A percentile compares a stretch with the other conserved stretches of the same genome.
These are phyloP conservation scores for Asterochloris erici DNA, from an alignment of 139 green algal species.

Conservation along the genomic window DNA sequence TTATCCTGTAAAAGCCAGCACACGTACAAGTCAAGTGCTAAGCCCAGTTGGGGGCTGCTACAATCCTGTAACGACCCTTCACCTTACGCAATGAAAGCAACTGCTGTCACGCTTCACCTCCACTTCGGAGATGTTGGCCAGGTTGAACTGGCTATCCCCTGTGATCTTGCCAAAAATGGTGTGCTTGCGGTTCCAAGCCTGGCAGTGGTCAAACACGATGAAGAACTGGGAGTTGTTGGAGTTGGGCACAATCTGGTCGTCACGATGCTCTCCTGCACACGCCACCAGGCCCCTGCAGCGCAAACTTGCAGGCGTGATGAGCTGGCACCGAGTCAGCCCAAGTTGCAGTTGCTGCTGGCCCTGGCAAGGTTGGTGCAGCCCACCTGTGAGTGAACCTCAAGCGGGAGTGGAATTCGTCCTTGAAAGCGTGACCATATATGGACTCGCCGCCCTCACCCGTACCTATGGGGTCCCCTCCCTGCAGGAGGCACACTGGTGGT, in stretches of 20 bases:
- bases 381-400: conserved; percentile 84
- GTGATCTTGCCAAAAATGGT: conserved; percentile 92
- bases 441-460: conserved; percentile 57
- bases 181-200: conserved; percentile 84
- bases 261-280: conserved; percentile 84
- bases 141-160: conserved; percentile 94
- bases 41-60: not conserved
- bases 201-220: conserved; percentile 59
- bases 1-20: not conserved
- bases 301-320: too few species aligned
- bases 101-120: conserved; percentile 40
- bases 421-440: conserved; percentile 52
- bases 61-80: not conserved
- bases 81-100: not conserved
- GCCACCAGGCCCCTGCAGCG: conserved; percentile 80
- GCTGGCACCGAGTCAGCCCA: too few species aligned
- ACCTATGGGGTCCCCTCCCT: conserved; percentile 77
- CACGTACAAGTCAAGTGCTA: not conserved
- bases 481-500: not conserved
- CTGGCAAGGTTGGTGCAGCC: not conserved
- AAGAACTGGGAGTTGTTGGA: conserved; percentile 92
- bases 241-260: conserved; percentile 46
- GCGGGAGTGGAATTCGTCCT: conserved; percentile 91
- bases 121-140: conserved; percentile 79
- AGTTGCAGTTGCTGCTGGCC: too few species aligned